Evolutionary conservation across 139 green algal species (phyloP).

Genomic region (Micractinium sp.): DNA sequence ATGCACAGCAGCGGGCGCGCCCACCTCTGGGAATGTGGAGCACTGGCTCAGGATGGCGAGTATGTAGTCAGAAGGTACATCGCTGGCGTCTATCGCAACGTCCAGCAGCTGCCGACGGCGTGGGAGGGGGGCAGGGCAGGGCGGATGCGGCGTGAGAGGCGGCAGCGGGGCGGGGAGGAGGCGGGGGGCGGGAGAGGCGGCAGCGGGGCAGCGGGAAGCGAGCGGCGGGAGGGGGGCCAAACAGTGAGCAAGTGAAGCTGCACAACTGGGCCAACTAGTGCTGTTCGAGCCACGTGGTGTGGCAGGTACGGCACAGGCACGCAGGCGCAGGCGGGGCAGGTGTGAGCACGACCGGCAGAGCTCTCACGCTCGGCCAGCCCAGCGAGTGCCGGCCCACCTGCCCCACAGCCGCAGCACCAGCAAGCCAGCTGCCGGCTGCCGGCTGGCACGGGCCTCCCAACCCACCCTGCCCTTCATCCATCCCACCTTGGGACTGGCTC

Average conservation of each 20-base stretch:
- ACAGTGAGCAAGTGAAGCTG: not conserved
- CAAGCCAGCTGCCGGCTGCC: too few species aligned
- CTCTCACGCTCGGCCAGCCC: too few species aligned
- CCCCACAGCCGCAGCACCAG: too few species aligned
- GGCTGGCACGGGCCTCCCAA: too few species aligned
- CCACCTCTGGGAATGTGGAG: constrained; percentile 27
- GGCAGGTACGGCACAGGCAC: too few species aligned
- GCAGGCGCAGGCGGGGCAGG: too few species aligned
- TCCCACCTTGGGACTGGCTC: constrained; percentile 38
- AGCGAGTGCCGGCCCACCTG: too few species aligned
- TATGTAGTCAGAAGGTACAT: constrained; percentile 70
- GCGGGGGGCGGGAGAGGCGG: not conserved
- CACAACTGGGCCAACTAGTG: too few species aligned
- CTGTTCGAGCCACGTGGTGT: too few species aligned
- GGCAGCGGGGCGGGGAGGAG: not conserved
- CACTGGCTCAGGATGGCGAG: constrained; percentile 65
- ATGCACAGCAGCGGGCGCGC: not conserved
- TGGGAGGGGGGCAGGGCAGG: not conserved
- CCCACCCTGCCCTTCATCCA: too few species aligned
- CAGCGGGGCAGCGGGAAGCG: not conserved
- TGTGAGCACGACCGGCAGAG: too few species aligned
- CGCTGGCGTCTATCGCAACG: constrained; percentile 66
- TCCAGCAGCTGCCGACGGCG: constrained; percentile 42
- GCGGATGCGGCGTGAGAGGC: not conserved
- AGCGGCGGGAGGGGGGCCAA: not conserved